Conservation (phyloP, 805 yeast species). For the Kluyveromyces aestuarii region DNA sequence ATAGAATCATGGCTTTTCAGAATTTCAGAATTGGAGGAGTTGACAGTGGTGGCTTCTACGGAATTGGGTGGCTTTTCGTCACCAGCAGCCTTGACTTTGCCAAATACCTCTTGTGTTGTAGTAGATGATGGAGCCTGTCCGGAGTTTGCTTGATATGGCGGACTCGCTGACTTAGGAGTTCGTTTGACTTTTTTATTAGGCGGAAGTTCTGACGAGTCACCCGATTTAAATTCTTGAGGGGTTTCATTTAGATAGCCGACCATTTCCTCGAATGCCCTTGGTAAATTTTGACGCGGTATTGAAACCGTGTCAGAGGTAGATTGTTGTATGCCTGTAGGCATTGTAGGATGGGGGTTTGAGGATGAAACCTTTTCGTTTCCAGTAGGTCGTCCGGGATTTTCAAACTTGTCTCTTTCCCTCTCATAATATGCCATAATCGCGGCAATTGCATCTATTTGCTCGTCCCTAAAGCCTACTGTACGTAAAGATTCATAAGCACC, state of each 20-base stretch:
- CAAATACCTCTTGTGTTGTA: neutral
- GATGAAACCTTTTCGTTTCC: neutral
- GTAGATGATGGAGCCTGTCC: neutral
- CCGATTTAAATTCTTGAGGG: neutral
- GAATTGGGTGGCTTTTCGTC: neutral
- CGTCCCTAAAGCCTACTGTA: slow-evolving; percentile 56
- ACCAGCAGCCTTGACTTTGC: neutral
- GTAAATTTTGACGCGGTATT: neutral
- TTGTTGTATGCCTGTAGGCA: neutral
- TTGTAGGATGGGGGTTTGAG: neutral
- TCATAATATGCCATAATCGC: slow-evolving; percentile 69
- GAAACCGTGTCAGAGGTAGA: neutral
- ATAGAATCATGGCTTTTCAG: slow-evolving; percentile 3
- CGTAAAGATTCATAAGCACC: slow-evolving; percentile 58
- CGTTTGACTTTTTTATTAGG: neutral
- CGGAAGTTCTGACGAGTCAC: neutral
- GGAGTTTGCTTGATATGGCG: neutral
- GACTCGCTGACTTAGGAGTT: neutral
- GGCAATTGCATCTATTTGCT: slow-evolving; percentile 65
- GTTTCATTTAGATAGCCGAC: neutral
- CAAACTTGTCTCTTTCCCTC: slow-evolving; percentile 17
- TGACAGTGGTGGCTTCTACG: neutral
- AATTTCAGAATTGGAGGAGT: slow-evolving; percentile 4
- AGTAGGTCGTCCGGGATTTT: neutral
- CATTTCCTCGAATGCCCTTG: neutral